phyloP scores from a whole-genome alignment of 495 filamentous ascomycete genomes.

The Penicillium tannophilum region DNA sequence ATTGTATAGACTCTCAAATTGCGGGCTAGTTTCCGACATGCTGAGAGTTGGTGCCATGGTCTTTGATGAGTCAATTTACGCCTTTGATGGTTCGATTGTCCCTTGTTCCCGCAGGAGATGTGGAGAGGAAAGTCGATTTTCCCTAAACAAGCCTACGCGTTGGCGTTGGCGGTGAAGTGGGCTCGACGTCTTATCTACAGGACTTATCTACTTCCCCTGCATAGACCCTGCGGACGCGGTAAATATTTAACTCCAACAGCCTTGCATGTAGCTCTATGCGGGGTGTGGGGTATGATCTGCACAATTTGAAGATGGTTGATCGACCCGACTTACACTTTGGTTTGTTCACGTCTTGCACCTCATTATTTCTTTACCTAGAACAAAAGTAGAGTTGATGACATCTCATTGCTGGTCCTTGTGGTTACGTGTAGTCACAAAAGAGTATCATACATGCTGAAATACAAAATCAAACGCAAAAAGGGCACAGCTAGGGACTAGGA shows the following conservation, averaged over 20 bases:
- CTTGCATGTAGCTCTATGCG: not conserved
- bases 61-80: not conserved
- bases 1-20: constrained; percentile 43
- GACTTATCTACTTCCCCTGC: not conserved
- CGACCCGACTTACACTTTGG: not conserved
- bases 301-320: not conserved
- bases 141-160: not conserved
- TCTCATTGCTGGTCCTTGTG: not conserved
- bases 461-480: not conserved
- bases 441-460: not conserved
- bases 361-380: too few relatives aligned
- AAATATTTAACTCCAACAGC: not conserved
- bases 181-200: not conserved
- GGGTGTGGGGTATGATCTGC: not conserved
- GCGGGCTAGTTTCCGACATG: constrained; percentile 16
- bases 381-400: not conserved
- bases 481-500: not conserved
- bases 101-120: not conserved
- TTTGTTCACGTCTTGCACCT: not conserved
- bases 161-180: not conserved
- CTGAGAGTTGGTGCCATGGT: not conserved
- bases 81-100: not conserved
- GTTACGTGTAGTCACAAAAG: not conserved
- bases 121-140: not conserved
- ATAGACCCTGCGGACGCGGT: not conserved